Evolutionary conservation across 2,329 filamentous ascomycete genomes (phyloP).

Genomic region (Aureobasidium sp.): DNA sequence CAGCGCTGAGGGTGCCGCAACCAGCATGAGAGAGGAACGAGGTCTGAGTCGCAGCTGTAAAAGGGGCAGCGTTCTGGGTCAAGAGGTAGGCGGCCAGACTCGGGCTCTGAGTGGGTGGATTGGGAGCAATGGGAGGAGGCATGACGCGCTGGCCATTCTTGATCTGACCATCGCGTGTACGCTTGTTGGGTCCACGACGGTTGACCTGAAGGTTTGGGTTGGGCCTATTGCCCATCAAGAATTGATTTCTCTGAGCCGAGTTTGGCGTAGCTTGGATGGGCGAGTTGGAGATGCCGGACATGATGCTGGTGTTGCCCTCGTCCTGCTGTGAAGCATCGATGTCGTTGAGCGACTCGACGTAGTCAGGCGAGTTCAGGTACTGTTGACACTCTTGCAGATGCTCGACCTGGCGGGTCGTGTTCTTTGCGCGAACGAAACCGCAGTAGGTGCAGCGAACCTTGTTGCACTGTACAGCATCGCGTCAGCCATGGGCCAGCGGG

Average conservation of each 20-base stretch:
- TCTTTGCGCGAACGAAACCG: conserved; percentile 45
- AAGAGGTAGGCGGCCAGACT: conserved; percentile 55
- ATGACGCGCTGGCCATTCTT: conserved; percentile 12
- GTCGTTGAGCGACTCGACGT: conserved; percentile 7
- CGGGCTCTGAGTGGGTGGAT: conserved; percentile 27
- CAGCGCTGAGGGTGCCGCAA: conserved; percentile 51
- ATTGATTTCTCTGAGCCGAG: conserved; percentile 17
- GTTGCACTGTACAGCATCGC: conserved; percentile 32
- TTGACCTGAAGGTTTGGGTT: conserved; percentile 43
- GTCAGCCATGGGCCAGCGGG: conserved; percentile 6
- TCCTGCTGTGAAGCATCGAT: not conserved
- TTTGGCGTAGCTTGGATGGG: conserved; percentile 17
- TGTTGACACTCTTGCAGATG: conserved; percentile 41
- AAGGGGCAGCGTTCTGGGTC: conserved; percentile 39
- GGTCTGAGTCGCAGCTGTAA: conserved; percentile 55
- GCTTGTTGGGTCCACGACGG: conserved; percentile 36
- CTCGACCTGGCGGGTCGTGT: conserved; percentile 46
- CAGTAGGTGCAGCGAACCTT: conserved; percentile 44
- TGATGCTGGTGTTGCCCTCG: not conserved
- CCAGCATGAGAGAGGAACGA: conserved; percentile 61
- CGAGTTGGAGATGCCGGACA: not conserved
- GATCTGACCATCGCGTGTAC: conserved; percentile 30
- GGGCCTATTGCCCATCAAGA: conserved; percentile 34
- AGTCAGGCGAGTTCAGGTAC: conserved; percentile 38
- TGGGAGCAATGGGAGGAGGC: conserved; percentile 19